These are phyloP conservation scores for Exophiala alcalophila DNA, from an alignment of 2,329 filamentous ascomycete genomes.

Conservation along the genomic window DNA sequence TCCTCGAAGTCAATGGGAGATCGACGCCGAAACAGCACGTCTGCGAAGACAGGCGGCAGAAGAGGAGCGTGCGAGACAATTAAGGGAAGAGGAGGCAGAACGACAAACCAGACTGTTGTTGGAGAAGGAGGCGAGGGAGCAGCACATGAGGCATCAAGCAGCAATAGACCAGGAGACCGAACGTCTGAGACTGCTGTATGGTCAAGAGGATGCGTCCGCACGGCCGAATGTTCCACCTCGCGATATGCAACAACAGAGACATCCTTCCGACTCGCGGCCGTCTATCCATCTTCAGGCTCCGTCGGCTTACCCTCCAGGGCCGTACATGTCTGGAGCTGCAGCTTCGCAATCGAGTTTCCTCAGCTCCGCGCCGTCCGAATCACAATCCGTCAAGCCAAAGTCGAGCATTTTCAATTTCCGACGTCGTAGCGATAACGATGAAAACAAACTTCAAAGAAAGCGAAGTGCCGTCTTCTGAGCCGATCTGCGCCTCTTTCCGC, in stretches of 20 bases:
- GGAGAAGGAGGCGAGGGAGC: slow-evolving; percentile 53
- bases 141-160: slow-evolving; percentile 48
- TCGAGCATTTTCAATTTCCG: slow-evolving; percentile 47
- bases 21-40: slow-evolving; percentile 50
- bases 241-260: slow-evolving; percentile 17
- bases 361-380: slow-evolving; percentile 9
- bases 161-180: slow-evolving; percentile 75
- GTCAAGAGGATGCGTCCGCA: slow-evolving; percentile 32
- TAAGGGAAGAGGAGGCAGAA: slow-evolving; percentile 51
- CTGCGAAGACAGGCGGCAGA: slow-evolving; percentile 43
- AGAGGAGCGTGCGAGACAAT: slow-evolving; percentile 43
- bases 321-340: slow-evolving; percentile 22
- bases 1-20: slow-evolving; percentile 52
- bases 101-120: slow-evolving; percentile 52
- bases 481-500: slow-evolving; percentile 23
- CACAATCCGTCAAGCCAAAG: slow-evolving; percentile 36
- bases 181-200: slow-evolving; percentile 61
- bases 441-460: slow-evolving; percentile 43
- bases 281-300: slow-evolving; percentile 17
- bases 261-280: slow-evolving; percentile 23
- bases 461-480: slow-evolving; percentile 46
- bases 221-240: slow-evolving; percentile 24
- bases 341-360: slow-evolving; percentile 28
- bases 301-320: slow-evolving; percentile 12
- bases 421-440: slow-evolving; percentile 35